phyloP scores from a whole-genome alignment of 2,329 filamentous ascomycete species.

The Dactylonectria macrodidyma region DNA sequence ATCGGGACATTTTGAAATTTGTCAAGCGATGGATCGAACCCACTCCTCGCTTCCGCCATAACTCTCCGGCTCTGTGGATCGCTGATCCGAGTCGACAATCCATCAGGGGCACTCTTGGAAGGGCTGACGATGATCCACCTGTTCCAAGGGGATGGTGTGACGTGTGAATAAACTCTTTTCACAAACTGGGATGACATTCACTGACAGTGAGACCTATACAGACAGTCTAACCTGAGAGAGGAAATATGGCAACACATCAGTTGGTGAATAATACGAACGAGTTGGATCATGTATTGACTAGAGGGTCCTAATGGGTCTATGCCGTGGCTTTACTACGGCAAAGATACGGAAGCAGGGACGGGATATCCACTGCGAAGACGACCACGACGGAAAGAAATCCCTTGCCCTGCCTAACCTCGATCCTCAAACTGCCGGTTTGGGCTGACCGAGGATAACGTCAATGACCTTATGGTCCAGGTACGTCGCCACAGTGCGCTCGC shows the following conservation, averaged over 20 bases:
- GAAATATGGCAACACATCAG: not conserved
- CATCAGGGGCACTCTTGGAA: not conserved
- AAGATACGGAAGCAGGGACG: not conserved
- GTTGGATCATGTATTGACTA: not conserved
- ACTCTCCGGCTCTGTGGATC: not conserved
- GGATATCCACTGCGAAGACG: not conserved
- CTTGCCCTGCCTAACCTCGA: not conserved
- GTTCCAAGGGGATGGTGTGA: not conserved
- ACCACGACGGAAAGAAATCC: not conserved
- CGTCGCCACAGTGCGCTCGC: conserved; percentile 53
- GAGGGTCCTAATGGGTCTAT: too few relatives aligned
- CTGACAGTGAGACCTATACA: not conserved
- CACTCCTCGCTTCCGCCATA: not conserved
- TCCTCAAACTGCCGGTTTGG: conserved; percentile 11
- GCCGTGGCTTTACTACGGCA: not conserved
- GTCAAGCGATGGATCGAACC: too few relatives aligned
- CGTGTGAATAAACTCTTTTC: not conserved
- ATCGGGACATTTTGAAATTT: too few relatives aligned
- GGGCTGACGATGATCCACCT: not conserved
- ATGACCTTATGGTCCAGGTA: conserved; percentile 57
- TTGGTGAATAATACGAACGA: not conserved
- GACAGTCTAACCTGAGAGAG: not conserved
- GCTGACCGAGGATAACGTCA: conserved; percentile 44
- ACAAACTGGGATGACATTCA: not conserved
- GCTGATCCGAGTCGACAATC: not conserved